Evolutionary conservation across 2,329 filamentous ascomycete species (phyloP), one percentile per base, ranked within the genome.

Genomic region (Teratosphaeria destructans): DNA sequence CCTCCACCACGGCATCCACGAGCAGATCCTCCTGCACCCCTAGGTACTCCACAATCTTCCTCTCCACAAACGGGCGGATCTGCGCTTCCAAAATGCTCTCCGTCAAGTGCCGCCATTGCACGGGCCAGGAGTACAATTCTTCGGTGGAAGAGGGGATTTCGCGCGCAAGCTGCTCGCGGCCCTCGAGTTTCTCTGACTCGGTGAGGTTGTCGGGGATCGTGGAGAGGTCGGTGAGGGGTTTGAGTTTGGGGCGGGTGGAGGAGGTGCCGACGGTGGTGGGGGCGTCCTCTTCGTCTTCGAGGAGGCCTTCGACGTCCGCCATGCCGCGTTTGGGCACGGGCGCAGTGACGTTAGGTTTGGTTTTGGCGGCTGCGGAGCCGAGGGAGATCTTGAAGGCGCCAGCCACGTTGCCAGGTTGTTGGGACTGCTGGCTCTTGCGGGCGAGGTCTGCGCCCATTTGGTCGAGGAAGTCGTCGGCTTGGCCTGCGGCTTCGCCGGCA

Each of bases 31-130:
- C 94, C 75, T 97, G 91, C 60, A 99, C 89, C 61, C 95, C 95
- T 55, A 99, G 82, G 68, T 94, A 95, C 75, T 99, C 94, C 62
- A 99, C 87, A 66, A 97, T 90, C 81, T 97, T 99, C 82, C 95
- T 95, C 79, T 96, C 91, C 59, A 97, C 90, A 76, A 96, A 99
- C 34, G 93, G 92, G 69, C 89, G 85, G 66, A 99, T 84, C 72
- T 96, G 92, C 64, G 95, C 89, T 62, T 85, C 83, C 61, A 97
- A 84, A 52, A 94, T 82, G 16, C 82, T 80, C 62, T 94, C 87
- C 71, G 95, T 89, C 72, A 99, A 81, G 74, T 86, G 90, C 57
- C 95, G 88, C 94, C 94, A 99, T 68, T 92, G 89, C 72, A 99
- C 85, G 19, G 87, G 78, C 90, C 91, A 97, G n/a, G 81, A 83